Evolutionary conservation across 495 filamentous ascomycete species (phyloP).

Genomic region (Neurospora tetrasperma): DNA sequence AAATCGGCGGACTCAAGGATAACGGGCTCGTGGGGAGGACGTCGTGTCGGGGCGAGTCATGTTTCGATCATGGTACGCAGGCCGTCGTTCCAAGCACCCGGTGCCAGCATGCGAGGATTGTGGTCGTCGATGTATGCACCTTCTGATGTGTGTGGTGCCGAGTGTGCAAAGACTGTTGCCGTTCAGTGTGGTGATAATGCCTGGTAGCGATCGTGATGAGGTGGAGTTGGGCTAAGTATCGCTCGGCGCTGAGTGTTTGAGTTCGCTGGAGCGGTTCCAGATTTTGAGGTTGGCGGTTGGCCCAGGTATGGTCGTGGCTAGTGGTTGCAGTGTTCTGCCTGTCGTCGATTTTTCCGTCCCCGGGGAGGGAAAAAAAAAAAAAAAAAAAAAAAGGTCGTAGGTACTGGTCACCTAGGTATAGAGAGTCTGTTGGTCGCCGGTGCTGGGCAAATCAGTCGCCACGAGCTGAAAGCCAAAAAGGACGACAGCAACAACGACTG

Average conservation of each 20-base stretch:
- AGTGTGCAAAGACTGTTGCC: not conserved
- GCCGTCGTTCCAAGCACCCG: constrained; percentile 6
- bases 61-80: constrained; percentile 17
- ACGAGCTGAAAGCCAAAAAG: not conserved
- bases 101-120: constrained; percentile 9
- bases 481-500: not conserved
- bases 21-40: constrained; percentile 17
- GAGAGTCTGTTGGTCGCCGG: not conserved
- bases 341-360: not conserved
- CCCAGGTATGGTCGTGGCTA: not conserved
- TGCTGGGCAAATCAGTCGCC: not conserved
- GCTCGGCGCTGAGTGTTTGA: not conserved
- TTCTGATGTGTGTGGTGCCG: not conserved
- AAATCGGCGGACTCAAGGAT: constrained; percentile 14
- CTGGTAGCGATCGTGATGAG: not conserved
- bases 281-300: not conserved
- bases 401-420: not conserved
- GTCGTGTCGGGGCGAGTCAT: constrained; percentile 29
- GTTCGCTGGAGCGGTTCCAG: not conserved
- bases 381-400: not conserved
- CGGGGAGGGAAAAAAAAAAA: not conserved
- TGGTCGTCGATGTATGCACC: constrained; percentile 3
- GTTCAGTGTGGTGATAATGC: not conserved
- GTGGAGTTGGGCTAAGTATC: not conserved
- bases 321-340: not conserved